Conservation (phyloP, 1,139 yeast genomes). For the Hyphopichia wangnamkhiaoensis region DNA sequence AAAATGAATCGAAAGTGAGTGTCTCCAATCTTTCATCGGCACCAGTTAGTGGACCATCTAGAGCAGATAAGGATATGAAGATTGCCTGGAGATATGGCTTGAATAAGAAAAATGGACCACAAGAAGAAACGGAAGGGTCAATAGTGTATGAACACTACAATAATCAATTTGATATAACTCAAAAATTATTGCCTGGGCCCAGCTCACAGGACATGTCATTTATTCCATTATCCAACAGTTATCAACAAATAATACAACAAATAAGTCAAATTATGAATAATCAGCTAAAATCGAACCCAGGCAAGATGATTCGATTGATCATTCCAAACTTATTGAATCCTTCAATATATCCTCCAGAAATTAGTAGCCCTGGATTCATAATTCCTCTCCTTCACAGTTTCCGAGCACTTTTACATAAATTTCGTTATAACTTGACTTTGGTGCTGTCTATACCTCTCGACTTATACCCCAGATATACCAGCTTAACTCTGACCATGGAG, state of each 20-base stretch:
- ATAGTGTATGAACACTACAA: slow-evolving; percentile 53
- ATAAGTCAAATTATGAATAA: slow-evolving; percentile 42
- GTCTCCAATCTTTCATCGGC: slow-evolving; percentile 60
- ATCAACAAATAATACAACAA: slow-evolving; percentile 33
- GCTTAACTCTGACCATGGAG: slow-evolving; percentile 57
- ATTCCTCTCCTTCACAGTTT: slow-evolving; percentile 66
- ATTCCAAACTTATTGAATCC: slow-evolving; percentile 83
- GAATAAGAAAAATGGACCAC: slow-evolving; percentile 38
- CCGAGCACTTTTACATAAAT: slow-evolving; percentile 52
- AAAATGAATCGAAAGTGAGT: slow-evolving; percentile 63
- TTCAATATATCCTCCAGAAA: slow-evolving; percentile 62
- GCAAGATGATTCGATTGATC: slow-evolving; percentile 61
- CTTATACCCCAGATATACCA: slow-evolving; percentile 58
- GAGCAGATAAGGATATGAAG: slow-evolving; percentile 52
- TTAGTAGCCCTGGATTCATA: slow-evolving; percentile 48
- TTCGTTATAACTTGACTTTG: slow-evolving; percentile 49
- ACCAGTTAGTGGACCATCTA: slow-evolving; percentile 17
- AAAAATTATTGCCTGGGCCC: slow-evolving; percentile 68
- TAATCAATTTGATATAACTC: slow-evolving; percentile 76
- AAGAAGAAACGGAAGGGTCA: slow-evolving; percentile 12
- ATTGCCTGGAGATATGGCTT: slow-evolving; percentile 89
- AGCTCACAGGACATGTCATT: slow-evolving; percentile 59
- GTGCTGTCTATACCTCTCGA: slow-evolving; percentile 62
- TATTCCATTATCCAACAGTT: slow-evolving; percentile 38
- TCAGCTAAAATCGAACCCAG: slow-evolving; percentile 29